Conservation (phyloP, 1,139 yeast genomes). For the Sugiyamaella xylanicola region DNA sequence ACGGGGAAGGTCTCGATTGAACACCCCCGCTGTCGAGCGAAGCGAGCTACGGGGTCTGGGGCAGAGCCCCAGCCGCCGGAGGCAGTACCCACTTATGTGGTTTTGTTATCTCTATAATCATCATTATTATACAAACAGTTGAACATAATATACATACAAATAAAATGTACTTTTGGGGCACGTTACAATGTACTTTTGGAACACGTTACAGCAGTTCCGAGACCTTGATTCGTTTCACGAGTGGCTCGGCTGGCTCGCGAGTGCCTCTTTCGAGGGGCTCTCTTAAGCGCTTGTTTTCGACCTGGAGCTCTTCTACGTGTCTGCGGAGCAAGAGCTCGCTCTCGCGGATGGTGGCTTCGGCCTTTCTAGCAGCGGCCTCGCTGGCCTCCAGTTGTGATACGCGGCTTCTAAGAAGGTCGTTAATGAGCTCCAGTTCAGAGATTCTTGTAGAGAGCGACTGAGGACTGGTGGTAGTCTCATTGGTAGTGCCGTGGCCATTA, state of each 20-base stretch:
- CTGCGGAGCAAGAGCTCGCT: conserved; percentile 33
- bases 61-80: background rate
- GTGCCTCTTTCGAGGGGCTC: background rate
- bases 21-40: too few relatives aligned
- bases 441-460: conserved; percentile 34
- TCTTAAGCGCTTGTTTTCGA: conserved; percentile 21
- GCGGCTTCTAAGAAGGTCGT: conserved; percentile 78
- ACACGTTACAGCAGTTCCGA: conserved; percentile 28
- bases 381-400: conserved; percentile 76
- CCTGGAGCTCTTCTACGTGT: conserved; percentile 29
- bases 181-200: too few relatives aligned
- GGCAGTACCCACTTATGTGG: background rate
- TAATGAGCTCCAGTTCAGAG: conserved; percentile 82
- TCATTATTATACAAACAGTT: conserved; percentile 7
- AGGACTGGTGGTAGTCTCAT: background rate
- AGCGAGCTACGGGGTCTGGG: conserved; percentile 1
- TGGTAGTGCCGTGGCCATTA: background rate
- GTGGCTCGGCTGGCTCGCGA: conserved; percentile 17
- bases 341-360: conserved; percentile 35
- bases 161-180: background rate
- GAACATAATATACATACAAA: conserved; percentile 10
- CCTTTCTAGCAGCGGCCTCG: conserved; percentile 48
- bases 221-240: conserved; percentile 31
- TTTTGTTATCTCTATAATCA: conserved; percentile 6
- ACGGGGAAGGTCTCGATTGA: too few relatives aligned